phyloP scores from a whole-genome alignment of 352 stramenopile species.

The Blastocystis sp. region DNA sequence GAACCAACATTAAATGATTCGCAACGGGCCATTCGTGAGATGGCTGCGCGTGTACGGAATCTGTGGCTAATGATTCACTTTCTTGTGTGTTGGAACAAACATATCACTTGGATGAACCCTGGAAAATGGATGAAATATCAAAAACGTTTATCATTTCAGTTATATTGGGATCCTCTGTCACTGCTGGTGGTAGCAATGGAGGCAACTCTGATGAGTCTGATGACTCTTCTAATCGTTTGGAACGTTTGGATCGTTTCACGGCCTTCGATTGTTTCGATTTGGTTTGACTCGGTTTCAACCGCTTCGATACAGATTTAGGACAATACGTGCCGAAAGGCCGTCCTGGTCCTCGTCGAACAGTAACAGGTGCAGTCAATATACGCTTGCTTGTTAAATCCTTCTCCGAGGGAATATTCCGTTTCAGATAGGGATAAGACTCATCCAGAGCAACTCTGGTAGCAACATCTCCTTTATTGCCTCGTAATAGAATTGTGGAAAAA shows the following conservation, averaged over 20 bases:
- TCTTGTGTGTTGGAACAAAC: constrained; percentile 43
- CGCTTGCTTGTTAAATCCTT: neutral
- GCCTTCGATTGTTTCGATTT: neutral
- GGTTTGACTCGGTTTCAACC: neutral
- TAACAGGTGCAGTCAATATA: neutral
- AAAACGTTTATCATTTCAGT: constrained; percentile 20
- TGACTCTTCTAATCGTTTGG: neutral
- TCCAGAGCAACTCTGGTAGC: neutral
- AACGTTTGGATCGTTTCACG: neutral
- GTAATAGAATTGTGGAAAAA: neutral
- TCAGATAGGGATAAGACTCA: neutral
- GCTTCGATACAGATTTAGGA: constrained; percentile 7
- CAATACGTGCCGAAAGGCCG: constrained; percentile 22
- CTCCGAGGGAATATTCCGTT: neutral
- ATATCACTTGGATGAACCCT: neutral
- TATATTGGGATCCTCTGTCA: neutral
- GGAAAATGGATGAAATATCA: constrained; percentile 13
- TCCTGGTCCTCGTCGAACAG: constrained; percentile 12
- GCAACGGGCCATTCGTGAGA: constrained; percentile 45
- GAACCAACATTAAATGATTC: neutral
- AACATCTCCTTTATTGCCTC: neutral
- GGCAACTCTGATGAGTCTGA: neutral
- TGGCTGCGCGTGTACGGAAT: constrained; percentile 15
- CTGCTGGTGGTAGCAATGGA: neutral
- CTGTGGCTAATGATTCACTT: constrained; percentile 59